A percentile compares a stretch with the other conserved stretches of the same genome.
These are phyloP conservation scores for Allomyces javanicus DNA, from an alignment of 192 early-diverging fungal genomes.

Conservation along the genomic window DNA sequence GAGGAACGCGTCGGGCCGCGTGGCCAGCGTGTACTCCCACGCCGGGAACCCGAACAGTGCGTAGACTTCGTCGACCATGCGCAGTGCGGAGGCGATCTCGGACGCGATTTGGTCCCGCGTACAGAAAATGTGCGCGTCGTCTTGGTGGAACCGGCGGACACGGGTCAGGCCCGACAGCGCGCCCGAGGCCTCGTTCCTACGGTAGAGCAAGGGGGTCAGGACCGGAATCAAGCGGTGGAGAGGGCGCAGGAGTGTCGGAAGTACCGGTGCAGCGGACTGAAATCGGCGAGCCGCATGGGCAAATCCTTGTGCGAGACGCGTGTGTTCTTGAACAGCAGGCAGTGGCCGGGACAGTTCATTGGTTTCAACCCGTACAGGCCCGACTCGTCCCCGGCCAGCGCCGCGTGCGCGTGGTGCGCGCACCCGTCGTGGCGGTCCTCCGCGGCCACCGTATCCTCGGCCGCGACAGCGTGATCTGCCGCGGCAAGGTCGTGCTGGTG, in stretches of 20 bases:
- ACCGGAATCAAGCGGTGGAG: too few relatives aligned
- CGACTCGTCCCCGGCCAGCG: not conserved
- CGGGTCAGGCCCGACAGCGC: conserved; percentile 87
- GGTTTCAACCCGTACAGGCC: not conserved
- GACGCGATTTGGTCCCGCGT: conserved; percentile 48
- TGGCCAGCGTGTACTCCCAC: conserved; percentile 63
- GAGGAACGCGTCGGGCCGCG: conserved; percentile 55
- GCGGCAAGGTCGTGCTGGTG: not conserved
- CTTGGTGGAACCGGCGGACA: conserved; percentile 96
- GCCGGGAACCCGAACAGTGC: conserved; percentile 51
- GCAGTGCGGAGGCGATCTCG: conserved; percentile 61
- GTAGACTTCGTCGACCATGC: conserved; percentile 62
- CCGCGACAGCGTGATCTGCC: not conserved
- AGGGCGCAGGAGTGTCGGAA: conserved; percentile 1
- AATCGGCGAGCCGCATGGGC: conserved; percentile 87
- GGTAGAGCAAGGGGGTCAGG: too few relatives aligned
- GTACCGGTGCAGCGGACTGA: conserved; percentile 88
- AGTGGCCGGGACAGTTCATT: conserved; percentile 85
- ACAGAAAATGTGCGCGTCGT: conserved; percentile 98
- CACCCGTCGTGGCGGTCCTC: not conserved
- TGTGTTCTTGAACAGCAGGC: conserved; percentile 82
- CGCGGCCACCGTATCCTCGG: too few relatives aligned
- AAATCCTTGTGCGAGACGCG: conserved; percentile 92
- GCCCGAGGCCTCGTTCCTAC: conserved; percentile 64
- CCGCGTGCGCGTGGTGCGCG: not conserved